Evolutionary conservation across 2,329 filamentous ascomycete genomes (phyloP), one percentile per base, ranked within the genome.

Genomic region (Cordyceps javanica): DNA sequence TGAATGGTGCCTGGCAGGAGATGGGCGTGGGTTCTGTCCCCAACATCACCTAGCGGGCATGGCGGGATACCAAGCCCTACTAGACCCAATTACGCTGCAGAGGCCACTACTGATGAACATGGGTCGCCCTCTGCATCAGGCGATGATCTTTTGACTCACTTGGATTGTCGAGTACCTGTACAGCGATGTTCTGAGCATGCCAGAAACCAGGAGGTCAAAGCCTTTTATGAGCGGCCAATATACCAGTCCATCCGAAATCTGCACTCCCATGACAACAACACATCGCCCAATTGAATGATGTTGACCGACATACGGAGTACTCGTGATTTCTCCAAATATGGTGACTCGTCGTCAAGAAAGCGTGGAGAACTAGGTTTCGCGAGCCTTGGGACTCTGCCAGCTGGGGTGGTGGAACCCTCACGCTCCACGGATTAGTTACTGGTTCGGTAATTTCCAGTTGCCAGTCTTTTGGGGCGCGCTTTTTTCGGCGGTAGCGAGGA

Each of bases 321-420:
- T 21, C 21, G 21, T 14, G 34, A 36, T 8, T 25, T 21, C 14
- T 23, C 34, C 38, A n/a, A 39, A n/a, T 21, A 9, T 41, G 28
- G 13, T 19, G 51, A n/a, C 41, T 28, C 28, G 38, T 41, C 38
- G n/a, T n/a, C 13, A 44, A 13, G 26, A 10, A 28, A 19, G 26
- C 39, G 39, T 54, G 51, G 51, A 54, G 51, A 54, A 54, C 28
- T 45, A 54, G 51, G 51, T 54, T 54, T 45, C 32, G 21, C n/a
- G 25, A 42, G 38, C 25, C 50, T 54, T 34, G 13, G 30, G 26
- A 30, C 25, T 46, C 44, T 46, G 44, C 25, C 44, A 32, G 36
- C 38, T 23, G 34, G 48, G 48, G 30, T 49, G 49, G 49, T 52
- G 49, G 36, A 32, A 42, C 26, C 51, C 51, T 28, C 39, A 28